A percentile compares a stretch with the other conserved stretches of the same genome.
These are phyloP conservation scores for Stephania japonica DNA, from an alignment of 164 flowering plant genomes.

Conservation along the genomic window DNA sequence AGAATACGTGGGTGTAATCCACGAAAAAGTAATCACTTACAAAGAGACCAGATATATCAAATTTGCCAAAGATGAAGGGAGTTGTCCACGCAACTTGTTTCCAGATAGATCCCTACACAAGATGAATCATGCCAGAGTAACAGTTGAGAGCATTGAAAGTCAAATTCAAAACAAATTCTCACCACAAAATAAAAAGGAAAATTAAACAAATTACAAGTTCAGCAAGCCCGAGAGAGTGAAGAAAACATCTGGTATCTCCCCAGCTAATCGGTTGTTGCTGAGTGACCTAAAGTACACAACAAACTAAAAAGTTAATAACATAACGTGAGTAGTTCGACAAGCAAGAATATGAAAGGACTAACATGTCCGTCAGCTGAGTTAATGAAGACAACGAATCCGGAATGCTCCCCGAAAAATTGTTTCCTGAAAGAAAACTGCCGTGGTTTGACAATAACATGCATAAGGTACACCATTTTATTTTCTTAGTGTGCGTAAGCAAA, in stretches of 20 bases:
- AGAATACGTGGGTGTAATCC: neutral
- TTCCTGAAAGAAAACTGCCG: constrained; percentile 90
- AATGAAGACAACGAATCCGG: constrained; percentile 62
- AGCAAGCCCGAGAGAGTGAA: constrained; percentile 40
- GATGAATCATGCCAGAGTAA: constrained; percentile 9
- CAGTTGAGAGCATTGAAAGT: constrained; percentile 6
- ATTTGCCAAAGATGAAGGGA: constrained; percentile 56
- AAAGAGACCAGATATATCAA: constrained; percentile 53
- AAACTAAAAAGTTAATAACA: constrained; percentile 4
- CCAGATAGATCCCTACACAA: constrained; percentile 69
- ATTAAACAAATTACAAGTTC: constrained; percentile 49
- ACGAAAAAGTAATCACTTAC: constrained; percentile 34
- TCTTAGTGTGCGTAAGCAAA: neutral
- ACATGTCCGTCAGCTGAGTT: constrained; percentile 56
- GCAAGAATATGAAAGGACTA: constrained; percentile 15
- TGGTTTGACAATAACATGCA: constrained; percentile 1
- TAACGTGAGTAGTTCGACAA: constrained; percentile 4
- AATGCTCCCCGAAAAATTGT: constrained; percentile 74
- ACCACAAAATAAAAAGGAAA: neutral
- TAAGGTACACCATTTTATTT: neutral
- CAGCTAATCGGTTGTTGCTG: constrained; percentile 51
- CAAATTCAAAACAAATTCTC: neutral
- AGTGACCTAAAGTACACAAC: constrained; percentile 49
- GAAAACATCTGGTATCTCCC: constrained; percentile 76
- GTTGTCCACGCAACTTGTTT: constrained; percentile 72